Conservation (phyloP, 192 early-diverging fungal species). For the Coemansia sp. region DNA sequence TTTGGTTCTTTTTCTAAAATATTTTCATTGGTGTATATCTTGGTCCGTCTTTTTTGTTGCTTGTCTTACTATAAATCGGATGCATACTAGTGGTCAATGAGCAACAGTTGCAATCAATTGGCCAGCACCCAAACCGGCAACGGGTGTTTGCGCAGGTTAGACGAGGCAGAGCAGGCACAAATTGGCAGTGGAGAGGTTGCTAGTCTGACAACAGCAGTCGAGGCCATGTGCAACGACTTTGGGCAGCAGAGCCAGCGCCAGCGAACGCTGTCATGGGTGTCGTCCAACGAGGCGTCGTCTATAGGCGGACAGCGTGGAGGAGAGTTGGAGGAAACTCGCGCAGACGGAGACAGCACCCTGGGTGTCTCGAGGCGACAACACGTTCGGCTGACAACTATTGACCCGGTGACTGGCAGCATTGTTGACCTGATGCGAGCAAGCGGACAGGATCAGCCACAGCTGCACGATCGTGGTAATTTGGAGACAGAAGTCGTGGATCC, state of each 20-base stretch:
- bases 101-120: constrained; percentile 2
- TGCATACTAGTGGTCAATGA: constrained; percentile 5
- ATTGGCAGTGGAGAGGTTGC: constrained; percentile 2
- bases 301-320: constrained; percentile 2
- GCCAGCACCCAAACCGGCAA: background rate
- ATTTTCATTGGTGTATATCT: background rate
- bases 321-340: background rate
- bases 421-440: background rate
- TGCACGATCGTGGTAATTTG: background rate
- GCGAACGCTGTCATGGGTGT: constrained; percentile 44
- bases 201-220: constrained; percentile 8
- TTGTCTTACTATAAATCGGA: background rate
- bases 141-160: background rate
- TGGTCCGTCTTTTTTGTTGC: too few relatives aligned
- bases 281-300: constrained; percentile 14
- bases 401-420: constrained; percentile 43
- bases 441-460: constrained; percentile 4
- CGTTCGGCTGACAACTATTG: constrained; percentile 45
- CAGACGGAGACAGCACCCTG: background rate
- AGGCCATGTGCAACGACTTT: constrained; percentile 26
- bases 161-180: background rate
- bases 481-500: constrained; percentile 15
- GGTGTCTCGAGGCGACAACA: constrained; percentile 24
- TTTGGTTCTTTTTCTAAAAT: background rate
- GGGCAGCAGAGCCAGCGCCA: constrained; percentile 23